Evolutionary conservation across 2,329 filamentous ascomycete species (phyloP).

Genomic region (Diaporthe amygdali): DNA sequence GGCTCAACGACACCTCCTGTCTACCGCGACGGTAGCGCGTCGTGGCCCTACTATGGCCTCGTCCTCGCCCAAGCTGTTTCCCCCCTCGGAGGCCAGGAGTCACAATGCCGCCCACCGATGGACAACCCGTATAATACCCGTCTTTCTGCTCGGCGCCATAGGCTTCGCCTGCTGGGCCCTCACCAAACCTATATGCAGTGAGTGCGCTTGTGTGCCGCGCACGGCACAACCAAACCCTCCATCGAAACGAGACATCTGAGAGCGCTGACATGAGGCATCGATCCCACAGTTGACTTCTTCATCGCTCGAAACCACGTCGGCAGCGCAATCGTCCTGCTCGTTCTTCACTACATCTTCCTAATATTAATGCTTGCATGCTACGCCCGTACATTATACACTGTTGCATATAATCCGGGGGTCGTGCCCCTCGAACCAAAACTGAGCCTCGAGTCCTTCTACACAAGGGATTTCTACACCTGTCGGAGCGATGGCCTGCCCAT

Average conservation of each 20-base stretch:
- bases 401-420: conserved; percentile 75
- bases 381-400: conserved; percentile 70
- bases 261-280: not conserved
- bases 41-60: conserved; percentile 12
- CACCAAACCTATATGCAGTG: conserved; percentile 71
- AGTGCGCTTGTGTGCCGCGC: no score
- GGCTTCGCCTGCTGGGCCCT: conserved; percentile 76
- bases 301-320: conserved; percentile 56
- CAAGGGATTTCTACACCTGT: conserved; percentile 83
- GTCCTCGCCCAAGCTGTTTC: not conserved
- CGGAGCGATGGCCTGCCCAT: conserved; percentile 82
- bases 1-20: conserved; percentile 1
- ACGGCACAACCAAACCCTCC: not conserved
- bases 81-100: conserved; percentile 34
- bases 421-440: conserved; percentile 68
- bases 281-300: conserved; percentile 71
- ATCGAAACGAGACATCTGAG: not conserved
- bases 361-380: conserved; percentile 71
- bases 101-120: conserved; percentile 56
- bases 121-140: conserved; percentile 71
- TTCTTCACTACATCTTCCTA: conserved; percentile 75
- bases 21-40: conserved; percentile 11
- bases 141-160: conserved; percentile 69
- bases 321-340: conserved; percentile 71
- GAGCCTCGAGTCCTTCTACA: conserved; percentile 78